Percentiles rank a stretch among this genome's conserved stretches.
These are phyloP conservation scores for Murraya koenigii DNA, from an alignment of 345 rosid genomes.

Conservation along the genomic window DNA sequence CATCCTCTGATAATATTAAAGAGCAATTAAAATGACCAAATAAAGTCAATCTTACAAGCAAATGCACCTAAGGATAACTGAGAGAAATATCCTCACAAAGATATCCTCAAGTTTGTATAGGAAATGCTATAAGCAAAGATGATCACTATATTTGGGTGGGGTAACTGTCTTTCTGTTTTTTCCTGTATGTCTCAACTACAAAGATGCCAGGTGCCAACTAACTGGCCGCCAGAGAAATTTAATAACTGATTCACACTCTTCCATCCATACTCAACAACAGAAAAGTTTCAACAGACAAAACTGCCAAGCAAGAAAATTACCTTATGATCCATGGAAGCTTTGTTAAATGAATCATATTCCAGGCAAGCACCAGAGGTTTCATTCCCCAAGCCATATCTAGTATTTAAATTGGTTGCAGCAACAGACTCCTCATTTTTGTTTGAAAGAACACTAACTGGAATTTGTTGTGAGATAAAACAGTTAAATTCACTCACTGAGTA, in stretches of 20 bases:
- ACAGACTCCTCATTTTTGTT: slow-evolving; percentile 41
- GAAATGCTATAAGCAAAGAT: not conserved
- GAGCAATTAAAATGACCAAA: not conserved
- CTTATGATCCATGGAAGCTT: slow-evolving; percentile 31
- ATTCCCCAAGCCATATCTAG: slow-evolving; percentile 19
- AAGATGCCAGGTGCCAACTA: not conserved
- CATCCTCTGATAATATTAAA: not conserved
- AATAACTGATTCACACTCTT: not conserved
- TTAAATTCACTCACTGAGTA: not conserved
- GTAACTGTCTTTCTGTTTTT: not conserved
- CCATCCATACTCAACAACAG: not conserved
- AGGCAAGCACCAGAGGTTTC: slow-evolving; percentile 27
- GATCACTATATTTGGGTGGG: not conserved
- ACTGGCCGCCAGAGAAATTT: not conserved
- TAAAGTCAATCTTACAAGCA: not conserved
- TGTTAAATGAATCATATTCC: slow-evolving; percentile 28
- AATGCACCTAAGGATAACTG: not conserved
- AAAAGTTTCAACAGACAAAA: not conserved
- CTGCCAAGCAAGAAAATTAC: slow-evolving; percentile 28
- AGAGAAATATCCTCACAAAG: not conserved
- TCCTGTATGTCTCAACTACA: not conserved
- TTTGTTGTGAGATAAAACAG: slow-evolving; percentile 11
- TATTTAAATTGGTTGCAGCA: slow-evolving; percentile 27
- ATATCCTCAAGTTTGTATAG: not conserved
- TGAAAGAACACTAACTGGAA: slow-evolving; percentile 31